phyloP scores from a whole-genome alignment of 331 rosid species.

The Rosa hybrid region DNA sequence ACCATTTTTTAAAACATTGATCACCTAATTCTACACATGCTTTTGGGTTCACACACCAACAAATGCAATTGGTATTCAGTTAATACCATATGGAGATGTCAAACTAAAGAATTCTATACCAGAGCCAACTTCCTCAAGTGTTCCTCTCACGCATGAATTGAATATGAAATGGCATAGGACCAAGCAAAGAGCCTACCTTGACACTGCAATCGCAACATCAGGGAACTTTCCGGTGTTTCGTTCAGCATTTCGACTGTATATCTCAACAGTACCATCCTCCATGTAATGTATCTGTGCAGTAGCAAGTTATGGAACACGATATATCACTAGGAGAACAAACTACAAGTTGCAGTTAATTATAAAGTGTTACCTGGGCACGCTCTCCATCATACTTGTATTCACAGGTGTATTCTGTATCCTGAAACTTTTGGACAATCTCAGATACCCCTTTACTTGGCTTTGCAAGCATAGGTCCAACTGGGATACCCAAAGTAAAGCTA shows the following conservation, averaged over 20 bases:
- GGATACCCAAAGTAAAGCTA: conserved; percentile 81
- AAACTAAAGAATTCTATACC: not conserved
- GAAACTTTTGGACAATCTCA: conserved; percentile 78
- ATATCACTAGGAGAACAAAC: conserved; percentile 19
- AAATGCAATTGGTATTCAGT: not conserved
- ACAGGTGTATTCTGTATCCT: conserved; percentile 80
- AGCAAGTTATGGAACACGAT: conserved; percentile 24
- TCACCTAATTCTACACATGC: not conserved
- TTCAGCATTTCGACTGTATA: conserved; percentile 94
- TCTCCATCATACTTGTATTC: conserved; percentile 96
- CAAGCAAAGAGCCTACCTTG: conserved; percentile 52
- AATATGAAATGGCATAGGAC: conserved; percentile 12
- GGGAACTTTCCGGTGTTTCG: conserved; percentile 90
- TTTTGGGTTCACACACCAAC: not conserved
- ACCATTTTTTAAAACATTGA: not conserved
- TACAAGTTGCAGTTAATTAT: conserved; percentile 16
- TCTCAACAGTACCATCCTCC: conserved; percentile 83
- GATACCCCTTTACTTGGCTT: conserved; percentile 81
- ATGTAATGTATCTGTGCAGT: conserved; percentile 74
- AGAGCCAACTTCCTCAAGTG: not conserved
- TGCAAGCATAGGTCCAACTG: conserved; percentile 94
- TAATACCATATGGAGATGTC: not conserved
- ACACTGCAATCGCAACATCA: conserved; percentile 69
- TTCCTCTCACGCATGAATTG: conserved; percentile 12
- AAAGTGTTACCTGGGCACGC: conserved; percentile 84